Base-by-base conservation (phyloP, 805 yeast genomes). In the Saccharomycopsis guyanensis region DNA sequence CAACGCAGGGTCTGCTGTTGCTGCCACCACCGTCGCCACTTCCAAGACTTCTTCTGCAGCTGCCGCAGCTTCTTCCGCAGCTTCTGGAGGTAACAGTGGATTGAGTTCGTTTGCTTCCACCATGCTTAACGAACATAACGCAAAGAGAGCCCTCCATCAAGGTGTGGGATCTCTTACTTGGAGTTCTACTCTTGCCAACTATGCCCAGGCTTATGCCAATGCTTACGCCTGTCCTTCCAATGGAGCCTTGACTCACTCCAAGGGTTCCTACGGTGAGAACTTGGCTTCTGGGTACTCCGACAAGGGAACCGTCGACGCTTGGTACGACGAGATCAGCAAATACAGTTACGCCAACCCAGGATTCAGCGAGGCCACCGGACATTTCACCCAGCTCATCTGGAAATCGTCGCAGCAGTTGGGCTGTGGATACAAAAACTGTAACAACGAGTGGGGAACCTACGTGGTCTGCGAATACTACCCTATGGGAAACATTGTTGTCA, bases 311-410 rank as follows among this genome's bases (percentile, higher is more conserved):
- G 83, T 82, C 34, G 81, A 80, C 50, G 78, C 82, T 36, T 84
- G 93, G 93, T 83, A 40, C 64, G 62, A 68, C 49, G 91, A 84
- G 66, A 82, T 80, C 53, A 47, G 56, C 8, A 50, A 60, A 43
- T 84, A 82, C 64, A 65, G 75, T 62, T 82, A 62, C 65, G 58
- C 63, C 40, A 62, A 72, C 42, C 76, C 80, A 24, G 80, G 76
- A 47, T 68, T 64, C 54, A 70, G 70, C 46, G 68, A 64, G 46
- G 69, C 70, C 15, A 73, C 77, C 15, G 86, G 86, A 46, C 94
- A 84, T 60, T 84, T 84, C 67, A 82, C 91, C 13, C 91, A 84
- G 64, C 58, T 82, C 29, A 74, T 84, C 22, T 84, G 94, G 94
- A 74, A 74, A 52, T 56, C 70, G 5, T 66, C 83, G 35, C 64